Evolutionary conservation across 371 early-diverging fungal species (phyloP).

Genomic region (Syncephalastrum racemosum): DNA sequence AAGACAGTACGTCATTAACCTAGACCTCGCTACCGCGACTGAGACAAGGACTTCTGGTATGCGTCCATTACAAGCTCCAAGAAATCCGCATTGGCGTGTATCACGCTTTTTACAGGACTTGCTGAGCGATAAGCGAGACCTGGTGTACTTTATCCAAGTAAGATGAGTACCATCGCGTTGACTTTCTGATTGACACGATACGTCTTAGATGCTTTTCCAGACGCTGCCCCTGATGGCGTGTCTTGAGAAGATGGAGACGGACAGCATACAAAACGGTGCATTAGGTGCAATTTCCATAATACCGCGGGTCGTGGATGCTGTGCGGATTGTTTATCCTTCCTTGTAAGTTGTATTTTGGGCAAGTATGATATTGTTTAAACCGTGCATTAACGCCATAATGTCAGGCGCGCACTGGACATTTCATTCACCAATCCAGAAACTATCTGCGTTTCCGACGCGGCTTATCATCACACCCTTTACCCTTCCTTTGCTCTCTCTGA

Average conservation of each 20-base stretch:
- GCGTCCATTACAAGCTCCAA: not conserved
- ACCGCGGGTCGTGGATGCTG: conserved; percentile 53
- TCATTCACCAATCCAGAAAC: conserved; percentile 35
- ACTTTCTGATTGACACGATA: not conserved
- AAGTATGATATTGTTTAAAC: not conserved
- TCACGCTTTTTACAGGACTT: conserved; percentile 36
- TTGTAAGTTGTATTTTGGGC: conserved; percentile 29
- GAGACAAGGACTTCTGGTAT: not conserved
- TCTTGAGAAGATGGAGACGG: conserved; percentile 37
- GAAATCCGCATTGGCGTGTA: conserved; percentile 51
- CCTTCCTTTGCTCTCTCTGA: conserved; percentile 16
- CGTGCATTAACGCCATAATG: conserved; percentile 1
- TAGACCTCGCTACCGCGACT: conserved; percentile 13
- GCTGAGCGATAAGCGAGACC: conserved; percentile 43
- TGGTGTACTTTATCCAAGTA: conserved; percentile 49
- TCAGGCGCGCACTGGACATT: conserved; percentile 42
- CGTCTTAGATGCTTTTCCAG: conserved; percentile 38
- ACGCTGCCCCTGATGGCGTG: conserved; percentile 49
- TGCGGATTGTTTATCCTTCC: conserved; percentile 57
- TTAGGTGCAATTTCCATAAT: conserved; percentile 51
- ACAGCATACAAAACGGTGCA: conserved; percentile 27
- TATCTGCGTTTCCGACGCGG: conserved; percentile 42
- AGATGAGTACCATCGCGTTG: not conserved
- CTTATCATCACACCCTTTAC: conserved; percentile 32
- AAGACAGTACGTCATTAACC: conserved; percentile 30